Evolutionary conservation across 345 rosid species (phyloP).

Genomic region (Arabis alpina): DNA sequence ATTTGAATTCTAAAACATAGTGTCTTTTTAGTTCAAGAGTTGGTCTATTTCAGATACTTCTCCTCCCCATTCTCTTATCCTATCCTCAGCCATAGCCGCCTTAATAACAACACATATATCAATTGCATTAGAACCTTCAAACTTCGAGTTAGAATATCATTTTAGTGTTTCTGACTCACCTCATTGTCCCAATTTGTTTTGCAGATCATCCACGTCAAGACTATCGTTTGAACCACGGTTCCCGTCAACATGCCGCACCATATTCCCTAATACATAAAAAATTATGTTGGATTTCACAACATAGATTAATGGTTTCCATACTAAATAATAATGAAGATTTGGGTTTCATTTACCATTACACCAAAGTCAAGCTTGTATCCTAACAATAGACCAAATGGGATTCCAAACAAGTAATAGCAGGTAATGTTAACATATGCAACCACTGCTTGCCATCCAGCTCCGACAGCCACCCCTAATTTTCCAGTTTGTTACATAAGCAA

Average conservation of each 20-base stretch:
- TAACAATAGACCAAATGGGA: conserved; percentile 71
- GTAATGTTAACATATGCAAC: conserved; percentile 81
- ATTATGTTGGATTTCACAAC: neutral
- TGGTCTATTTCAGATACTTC: conserved; percentile 27
- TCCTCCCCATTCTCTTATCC: conserved; percentile 77
- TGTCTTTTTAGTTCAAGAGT: conserved; percentile 8
- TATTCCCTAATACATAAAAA: conserved; percentile 56
- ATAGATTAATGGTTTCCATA: neutral
- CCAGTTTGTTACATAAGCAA: neutral
- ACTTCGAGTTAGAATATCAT: neutral
- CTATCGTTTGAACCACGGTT: conserved; percentile 58
- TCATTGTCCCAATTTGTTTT: conserved; percentile 75
- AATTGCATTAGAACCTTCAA: neutral
- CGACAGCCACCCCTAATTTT: conserved; percentile 64
- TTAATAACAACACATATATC: conserved; percentile 36
- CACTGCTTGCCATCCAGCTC: conserved; percentile 77
- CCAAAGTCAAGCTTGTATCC: conserved; percentile 63
- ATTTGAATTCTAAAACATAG: neutral
- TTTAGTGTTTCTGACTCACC: conserved; percentile 35
- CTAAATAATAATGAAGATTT: neutral
- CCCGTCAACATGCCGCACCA: conserved; percentile 81
- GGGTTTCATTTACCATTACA: conserved; percentile 22
- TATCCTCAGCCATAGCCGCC: conserved; percentile 72
- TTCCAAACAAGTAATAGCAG: conserved; percentile 74
- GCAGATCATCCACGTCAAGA: conserved; percentile 60